A percentile compares a stretch with the other conserved stretches of the same genome.
These are phyloP conservation scores for Amborella trichopoda DNA, from an alignment of 164 flowering plant genomes.

Conservation along the genomic window DNA sequence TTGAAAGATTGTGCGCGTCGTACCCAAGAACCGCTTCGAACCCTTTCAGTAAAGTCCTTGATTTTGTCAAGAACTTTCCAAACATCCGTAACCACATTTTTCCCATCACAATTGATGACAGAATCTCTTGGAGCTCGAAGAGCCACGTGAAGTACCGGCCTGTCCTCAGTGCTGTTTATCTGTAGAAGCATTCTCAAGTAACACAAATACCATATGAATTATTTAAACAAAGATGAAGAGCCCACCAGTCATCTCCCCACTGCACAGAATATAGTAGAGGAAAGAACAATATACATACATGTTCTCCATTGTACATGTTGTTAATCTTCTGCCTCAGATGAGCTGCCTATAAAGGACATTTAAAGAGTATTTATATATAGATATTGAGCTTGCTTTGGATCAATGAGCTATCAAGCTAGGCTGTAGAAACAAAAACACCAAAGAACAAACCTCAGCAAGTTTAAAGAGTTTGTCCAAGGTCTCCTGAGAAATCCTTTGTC, in stretches of 20 bases:
- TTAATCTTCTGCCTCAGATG: conserved; percentile 61
- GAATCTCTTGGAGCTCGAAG: conserved; percentile 81
- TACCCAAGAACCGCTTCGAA: conserved; percentile 96
- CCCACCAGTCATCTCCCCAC: too few relatives aligned
- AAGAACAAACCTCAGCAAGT: conserved; percentile 57
- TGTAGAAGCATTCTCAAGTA: too few relatives aligned
- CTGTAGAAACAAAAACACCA: background rate
- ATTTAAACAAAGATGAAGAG: too few relatives aligned
- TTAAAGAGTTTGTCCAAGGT: conserved; percentile 55
- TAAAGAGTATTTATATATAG: conserved; percentile 2
- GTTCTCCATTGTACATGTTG: conserved; percentile 79
- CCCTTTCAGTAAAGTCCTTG: conserved; percentile 58
- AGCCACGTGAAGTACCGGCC: conserved; percentile 95
- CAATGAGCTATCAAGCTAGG: too few relatives aligned
- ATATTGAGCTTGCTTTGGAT: too few relatives aligned
- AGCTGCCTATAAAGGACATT: conserved; percentile 50
- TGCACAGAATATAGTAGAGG: too few relatives aligned
- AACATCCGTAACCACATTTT: conserved; percentile 90
- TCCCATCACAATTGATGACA: conserved; percentile 66
- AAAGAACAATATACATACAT: conserved; percentile 29
- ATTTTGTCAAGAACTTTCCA: conserved; percentile 95
- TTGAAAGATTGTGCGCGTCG: conserved; percentile 33
- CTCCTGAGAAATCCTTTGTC: conserved; percentile 55
- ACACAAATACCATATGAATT: too few relatives aligned
- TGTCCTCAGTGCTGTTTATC: conserved; percentile 87